Evolutionary conservation across 1,139 yeast species (phyloP), one percentile per base, ranked within the genome.

Genomic region (Casaregolazyma suthepensis): DNA sequence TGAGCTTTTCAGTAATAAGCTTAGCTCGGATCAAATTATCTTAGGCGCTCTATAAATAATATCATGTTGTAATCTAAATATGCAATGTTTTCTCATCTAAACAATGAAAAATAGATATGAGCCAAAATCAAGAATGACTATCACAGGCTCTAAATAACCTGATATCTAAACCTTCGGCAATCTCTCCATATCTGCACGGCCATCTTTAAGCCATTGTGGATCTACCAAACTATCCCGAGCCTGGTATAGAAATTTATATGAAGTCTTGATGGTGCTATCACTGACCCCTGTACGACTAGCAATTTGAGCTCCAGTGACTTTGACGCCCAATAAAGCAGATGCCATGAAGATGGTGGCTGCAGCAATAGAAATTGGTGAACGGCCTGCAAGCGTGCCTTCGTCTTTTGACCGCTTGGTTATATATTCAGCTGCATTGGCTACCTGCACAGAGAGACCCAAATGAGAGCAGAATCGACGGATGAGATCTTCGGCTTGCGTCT

Each of bases 281-380:
- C 96, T 87, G 19, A 93, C 99, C 60, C 97, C 99, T n/a, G 97
- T 83, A 63, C 87, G 88, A 62, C 90, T 96, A 7, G 96, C 88
- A 55, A 93, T 91, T 65, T 82, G 86, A 1, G 87, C 74, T 1
- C 96, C 94, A 7, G 87, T 75, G 38, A 75, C 66, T 22, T 68
- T 70, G 54, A 75, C 83, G 40, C 88, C 88, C 70, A 91, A 91
- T 22, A 93, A 74, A 15, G 87, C 75, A 5, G 94, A 87, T 3
- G 97, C 90, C 87, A 93, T 85, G 71, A 91, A 93, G 51, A 93
- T 93, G 2, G 95, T 96, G 0, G 98, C 95, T 5, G 98, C 98
- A 0, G 99, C 98, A 65, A 93, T 89, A 40, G 99, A 93, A 51
- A 93, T 91, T 35, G 99, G 99, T 1, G 97, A 89, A 62, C 97